Evolutionary conservation across 495 filamentous ascomycete genomes (phyloP).

Genomic region (Amorphotheca resinae): DNA sequence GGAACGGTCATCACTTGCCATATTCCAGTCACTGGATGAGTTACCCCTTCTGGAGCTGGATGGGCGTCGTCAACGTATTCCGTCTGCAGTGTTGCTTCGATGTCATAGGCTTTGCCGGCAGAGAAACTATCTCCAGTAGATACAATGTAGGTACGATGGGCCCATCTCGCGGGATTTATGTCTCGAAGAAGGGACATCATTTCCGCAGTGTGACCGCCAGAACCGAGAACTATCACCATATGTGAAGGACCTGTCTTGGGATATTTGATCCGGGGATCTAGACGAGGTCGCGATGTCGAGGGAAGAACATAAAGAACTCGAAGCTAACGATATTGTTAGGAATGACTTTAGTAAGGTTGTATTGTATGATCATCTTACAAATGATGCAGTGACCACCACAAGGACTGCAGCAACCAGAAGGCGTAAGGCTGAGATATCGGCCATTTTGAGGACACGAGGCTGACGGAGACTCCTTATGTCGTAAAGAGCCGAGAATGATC

Average conservation of each 20-base stretch:
- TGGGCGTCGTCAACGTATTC: slow-evolving; percentile 16
- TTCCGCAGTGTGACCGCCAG: slow-evolving; percentile 88
- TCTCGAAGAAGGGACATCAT: slow-evolving; percentile 68
- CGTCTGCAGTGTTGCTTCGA: slow-evolving; percentile 35
- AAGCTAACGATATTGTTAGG: slow-evolving; percentile 24
- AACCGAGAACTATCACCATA: slow-evolving; percentile 74
- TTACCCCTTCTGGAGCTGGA: slow-evolving; percentile 7
- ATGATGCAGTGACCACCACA: slow-evolving; percentile 9
- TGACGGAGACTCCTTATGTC: too few species aligned
- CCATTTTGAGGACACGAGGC: slow-evolving; percentile 19
- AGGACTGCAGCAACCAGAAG: slow-evolving; percentile 6
- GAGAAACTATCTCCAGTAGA: slow-evolving; percentile 67
- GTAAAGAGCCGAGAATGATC: too few species aligned
- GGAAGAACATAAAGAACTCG: slow-evolving; percentile 41
- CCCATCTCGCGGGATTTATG: slow-evolving; percentile 32
- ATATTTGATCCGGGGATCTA: slow-evolving; percentile 10
- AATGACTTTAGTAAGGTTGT: not conserved
- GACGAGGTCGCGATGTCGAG: slow-evolving; percentile 6
- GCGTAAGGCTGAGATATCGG: slow-evolving; percentile 11
- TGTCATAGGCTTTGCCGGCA: slow-evolving; percentile 48
- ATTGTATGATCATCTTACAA: slow-evolving; percentile 8
- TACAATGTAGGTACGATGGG: slow-evolving; percentile 71
- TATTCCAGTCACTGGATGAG: slow-evolving; percentile 20
- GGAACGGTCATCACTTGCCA: slow-evolving; percentile 39
- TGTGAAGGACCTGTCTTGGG: slow-evolving; percentile 38